Evolutionary conservation across 129 eudicot genomes (phyloP), one percentile per base, ranked within the genome.

Genomic region (Sambucus nigra): DNA sequence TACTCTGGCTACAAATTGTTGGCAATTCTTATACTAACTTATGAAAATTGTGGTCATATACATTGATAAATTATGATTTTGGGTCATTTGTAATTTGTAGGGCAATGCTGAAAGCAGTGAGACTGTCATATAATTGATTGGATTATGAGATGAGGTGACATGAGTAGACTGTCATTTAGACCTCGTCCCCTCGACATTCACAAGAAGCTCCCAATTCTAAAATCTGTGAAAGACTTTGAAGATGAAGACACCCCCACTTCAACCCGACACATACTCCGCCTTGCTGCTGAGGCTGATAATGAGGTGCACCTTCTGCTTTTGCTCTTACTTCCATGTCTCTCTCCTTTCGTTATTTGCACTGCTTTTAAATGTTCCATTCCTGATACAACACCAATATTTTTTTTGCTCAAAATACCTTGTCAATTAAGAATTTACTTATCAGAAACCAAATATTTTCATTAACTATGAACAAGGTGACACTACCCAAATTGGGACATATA

Each of bases 181-280:
- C 94, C 97, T 18, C 95, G 97, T 21, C 97, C 97, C 14, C 66
- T 88, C 17, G 97, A 88, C 67, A 70, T 88, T 51, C 81, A 84
- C 60, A 88, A 88, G 70, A 84, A 84, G 80, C 86, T 88, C 9
- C 94, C 97, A 6, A 81, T 88, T 68, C 53, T 88, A 14, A 88
- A 88, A 62, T 75, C 84, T 60, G 32, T 84, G 6, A 84, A 84
- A 69, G 97, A 88, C 23, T 80, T 84, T 55, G 97, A 88, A 63
- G 97, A 88, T 73, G 97, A 88, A 24, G 95, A 88, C 2, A 75
- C 69, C 44, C 92, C 92, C 4, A 70, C 81, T 53, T 65, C 87
- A 18, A 80, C 92, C 11, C 84, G 97, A 9, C 94, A 80, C 59
- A 66, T 84, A 51, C 78, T 84, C 26, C 97, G 97, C 3, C 74